Evolutionary conservation across 2,329 filamentous ascomycete genomes (phyloP).

Genomic region (Lizonia empirigonia): DNA sequence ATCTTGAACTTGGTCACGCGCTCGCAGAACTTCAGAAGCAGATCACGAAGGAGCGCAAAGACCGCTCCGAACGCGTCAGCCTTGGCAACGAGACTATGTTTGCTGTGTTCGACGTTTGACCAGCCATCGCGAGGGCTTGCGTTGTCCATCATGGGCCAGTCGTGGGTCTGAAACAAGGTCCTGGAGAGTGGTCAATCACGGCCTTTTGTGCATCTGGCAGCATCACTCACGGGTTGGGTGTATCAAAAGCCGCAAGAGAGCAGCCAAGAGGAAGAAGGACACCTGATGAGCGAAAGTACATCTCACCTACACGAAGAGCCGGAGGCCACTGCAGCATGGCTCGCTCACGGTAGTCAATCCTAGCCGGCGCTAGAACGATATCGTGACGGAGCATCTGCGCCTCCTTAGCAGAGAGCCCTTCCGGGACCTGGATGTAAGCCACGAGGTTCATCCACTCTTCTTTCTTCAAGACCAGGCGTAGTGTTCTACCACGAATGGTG

Average conservation of each 20-base stretch:
- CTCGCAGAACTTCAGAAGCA: conserved; percentile 40
- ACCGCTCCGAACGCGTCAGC: conserved; percentile 51
- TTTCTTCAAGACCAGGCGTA: conserved; percentile 41
- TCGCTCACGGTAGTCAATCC: conserved; percentile 43
- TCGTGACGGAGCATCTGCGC: conserved; percentile 34
- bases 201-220: too few relatives aligned
- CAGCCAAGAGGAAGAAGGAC: conserved; percentile 51
- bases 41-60: conserved; percentile 41
- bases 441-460: conserved; percentile 40
- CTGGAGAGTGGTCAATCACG: conserved; percentile 25
- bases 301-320: conserved; percentile 31
- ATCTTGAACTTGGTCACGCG: conserved; percentile 27
- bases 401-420: conserved; percentile 23
- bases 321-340: conserved; percentile 30
- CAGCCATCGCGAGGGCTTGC: conserved; percentile 50
- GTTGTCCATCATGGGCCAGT: conserved; percentile 49
- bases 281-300: conserved; percentile 48
- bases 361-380: conserved; percentile 34
- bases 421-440: conserved; percentile 32
- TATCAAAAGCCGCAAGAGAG: conserved; percentile 38
- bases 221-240: conserved; percentile 51
- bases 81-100: conserved; percentile 25
- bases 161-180: conserved; percentile 41
- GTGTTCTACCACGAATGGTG: conserved; percentile 24
- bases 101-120: conserved; percentile 38